These are phyloP conservation scores for Globisporangium solare DNA, from an alignment of 352 stramenopile genomes.

Conservation along the genomic window DNA sequence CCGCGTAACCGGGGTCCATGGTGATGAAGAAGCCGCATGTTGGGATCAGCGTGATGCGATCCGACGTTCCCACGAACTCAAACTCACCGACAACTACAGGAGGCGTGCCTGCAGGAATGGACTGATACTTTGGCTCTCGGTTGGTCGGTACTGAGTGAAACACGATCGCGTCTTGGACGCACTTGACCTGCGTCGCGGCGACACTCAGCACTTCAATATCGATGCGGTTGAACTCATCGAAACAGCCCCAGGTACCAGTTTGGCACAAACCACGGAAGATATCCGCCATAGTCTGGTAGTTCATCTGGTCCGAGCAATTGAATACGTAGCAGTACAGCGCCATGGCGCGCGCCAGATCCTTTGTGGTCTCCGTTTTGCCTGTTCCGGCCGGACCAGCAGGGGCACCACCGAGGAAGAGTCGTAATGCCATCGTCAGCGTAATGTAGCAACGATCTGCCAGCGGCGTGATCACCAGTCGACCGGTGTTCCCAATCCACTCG, in stretches of 20 bases:
- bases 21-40: slow-evolving; percentile 94
- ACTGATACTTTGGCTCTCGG: slow-evolving; percentile 93
- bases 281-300: slow-evolving; percentile 88
- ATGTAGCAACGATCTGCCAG: slow-evolving; percentile 97
- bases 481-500: slow-evolving; percentile 87
- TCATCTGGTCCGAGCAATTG: slow-evolving; percentile 89
- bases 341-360: slow-evolving; percentile 82
- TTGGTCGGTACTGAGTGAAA: slow-evolving; percentile 91
- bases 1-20: slow-evolving; percentile 94
- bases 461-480: slow-evolving; percentile 93
- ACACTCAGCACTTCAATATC: slow-evolving; percentile 88
- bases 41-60: slow-evolving; percentile 82
- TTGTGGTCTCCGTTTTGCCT: slow-evolving; percentile 88
- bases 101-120: slow-evolving; percentile 90
- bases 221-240: slow-evolving; percentile 88
- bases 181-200: slow-evolving; percentile 84
- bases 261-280: slow-evolving; percentile 85
- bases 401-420: slow-evolving; percentile 94
- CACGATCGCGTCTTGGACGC: slow-evolving; percentile 82
- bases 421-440: slow-evolving; percentile 94
- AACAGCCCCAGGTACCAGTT: slow-evolving; percentile 85
- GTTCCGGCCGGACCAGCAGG: slow-evolving; percentile 91
- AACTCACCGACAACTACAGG: slow-evolving; percentile 86
- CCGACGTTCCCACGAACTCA: slow-evolving; percentile 84
- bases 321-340: slow-evolving; percentile 87